A percentile compares a stretch with the other conserved stretches of the same genome.
phyloP scores from a whole-genome alignment of 495 filamentous ascomycete species.

The Clohesyomyces aquaticus region DNA sequence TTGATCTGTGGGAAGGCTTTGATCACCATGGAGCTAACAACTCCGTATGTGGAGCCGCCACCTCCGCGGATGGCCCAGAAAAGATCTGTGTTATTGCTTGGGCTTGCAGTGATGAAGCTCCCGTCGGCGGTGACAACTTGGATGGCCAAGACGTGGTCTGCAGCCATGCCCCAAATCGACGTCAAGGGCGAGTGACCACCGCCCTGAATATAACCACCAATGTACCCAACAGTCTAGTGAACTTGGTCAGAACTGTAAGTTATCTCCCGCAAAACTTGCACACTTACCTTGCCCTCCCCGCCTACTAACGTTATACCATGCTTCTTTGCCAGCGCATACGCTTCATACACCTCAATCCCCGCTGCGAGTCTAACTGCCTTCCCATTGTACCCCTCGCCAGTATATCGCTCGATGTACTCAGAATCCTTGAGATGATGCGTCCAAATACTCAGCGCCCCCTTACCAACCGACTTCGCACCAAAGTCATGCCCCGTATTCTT shows the following conservation, averaged over 20 bases:
- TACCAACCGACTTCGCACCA: conserved; percentile 12
- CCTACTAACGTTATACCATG: conserved; percentile 28
- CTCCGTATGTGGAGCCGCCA: conserved; percentile 32
- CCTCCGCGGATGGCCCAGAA: conserved; percentile 37
- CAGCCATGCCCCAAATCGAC: conserved; percentile 27
- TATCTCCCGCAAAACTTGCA: neutral
- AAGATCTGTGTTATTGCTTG: conserved; percentile 14
- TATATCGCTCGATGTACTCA: conserved; percentile 10
- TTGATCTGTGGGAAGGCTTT: neutral
- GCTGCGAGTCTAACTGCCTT: conserved; percentile 21
- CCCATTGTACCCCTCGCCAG: conserved; percentile 13
- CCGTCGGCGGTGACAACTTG: conserved; percentile 17
- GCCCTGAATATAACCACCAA: conserved; percentile 28
- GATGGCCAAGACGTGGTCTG: conserved; percentile 25
- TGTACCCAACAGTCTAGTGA: conserved; percentile 26
- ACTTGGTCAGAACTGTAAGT: neutral
- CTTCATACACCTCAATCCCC: conserved; percentile 11
- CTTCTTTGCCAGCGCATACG: conserved; percentile 12
- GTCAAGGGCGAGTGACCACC: conserved; percentile 31
- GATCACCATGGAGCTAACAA: conserved; percentile 25
- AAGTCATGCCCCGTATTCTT: conserved; percentile 69
- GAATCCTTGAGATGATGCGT: conserved; percentile 31
- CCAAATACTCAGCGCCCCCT: conserved; percentile 31
- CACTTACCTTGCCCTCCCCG: conserved; percentile 20
- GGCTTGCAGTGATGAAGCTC: conserved; percentile 5